These are phyloP conservation scores for Cairneyella variabilis DNA, from an alignment of 495 filamentous ascomycete genomes.

Conservation along the genomic window DNA sequence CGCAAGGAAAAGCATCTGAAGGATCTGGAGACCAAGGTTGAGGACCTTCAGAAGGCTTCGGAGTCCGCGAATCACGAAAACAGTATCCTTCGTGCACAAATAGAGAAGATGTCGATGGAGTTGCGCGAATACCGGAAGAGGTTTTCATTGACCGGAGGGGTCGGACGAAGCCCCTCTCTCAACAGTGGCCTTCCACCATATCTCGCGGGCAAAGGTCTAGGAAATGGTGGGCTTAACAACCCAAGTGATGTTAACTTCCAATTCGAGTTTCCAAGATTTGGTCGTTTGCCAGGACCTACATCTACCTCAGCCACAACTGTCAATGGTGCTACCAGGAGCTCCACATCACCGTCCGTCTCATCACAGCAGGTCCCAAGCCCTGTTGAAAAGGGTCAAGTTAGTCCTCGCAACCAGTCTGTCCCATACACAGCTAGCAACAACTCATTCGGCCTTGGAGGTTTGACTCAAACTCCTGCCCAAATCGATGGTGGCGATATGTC, in stretches of 20 bases:
- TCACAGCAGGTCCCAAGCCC: slow-evolving; percentile 14
- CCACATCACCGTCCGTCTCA: slow-evolving; percentile 10
- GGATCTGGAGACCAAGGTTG: slow-evolving; percentile 91
- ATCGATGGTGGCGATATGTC: slow-evolving; percentile 23
- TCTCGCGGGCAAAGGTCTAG: slow-evolving; percentile 31
- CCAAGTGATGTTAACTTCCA: slow-evolving; percentile 72
- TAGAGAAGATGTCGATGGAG: slow-evolving; percentile 83
- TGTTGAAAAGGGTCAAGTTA: slow-evolving; percentile 14
- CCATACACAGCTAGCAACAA: slow-evolving; percentile 9
- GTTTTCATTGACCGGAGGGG: slow-evolving; percentile 54
- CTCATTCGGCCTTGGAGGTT: slow-evolving; percentile 1
- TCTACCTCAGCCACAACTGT: slow-evolving; percentile 10
- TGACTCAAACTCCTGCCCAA: slow-evolving; percentile 16
- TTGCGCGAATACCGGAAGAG: slow-evolving; percentile 87
- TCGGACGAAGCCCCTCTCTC: slow-evolving; percentile 31
- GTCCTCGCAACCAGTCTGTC: slow-evolving; percentile 22
- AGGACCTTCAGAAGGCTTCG: slow-evolving; percentile 85
- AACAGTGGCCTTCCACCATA: slow-evolving; percentile 24
- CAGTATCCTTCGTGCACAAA: slow-evolving; percentile 72
- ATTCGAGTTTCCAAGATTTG: slow-evolving; percentile 95
- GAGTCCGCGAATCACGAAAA: slow-evolving; percentile 85
- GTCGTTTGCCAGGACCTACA: slow-evolving; percentile 62
- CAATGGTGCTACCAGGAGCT: slow-evolving; percentile 16
- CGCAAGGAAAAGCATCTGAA: slow-evolving; percentile 97
- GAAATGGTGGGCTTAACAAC: slow-evolving; percentile 54